Conservation (phyloP, 805 yeast genomes). For the Lipomyces anomalus region DNA sequence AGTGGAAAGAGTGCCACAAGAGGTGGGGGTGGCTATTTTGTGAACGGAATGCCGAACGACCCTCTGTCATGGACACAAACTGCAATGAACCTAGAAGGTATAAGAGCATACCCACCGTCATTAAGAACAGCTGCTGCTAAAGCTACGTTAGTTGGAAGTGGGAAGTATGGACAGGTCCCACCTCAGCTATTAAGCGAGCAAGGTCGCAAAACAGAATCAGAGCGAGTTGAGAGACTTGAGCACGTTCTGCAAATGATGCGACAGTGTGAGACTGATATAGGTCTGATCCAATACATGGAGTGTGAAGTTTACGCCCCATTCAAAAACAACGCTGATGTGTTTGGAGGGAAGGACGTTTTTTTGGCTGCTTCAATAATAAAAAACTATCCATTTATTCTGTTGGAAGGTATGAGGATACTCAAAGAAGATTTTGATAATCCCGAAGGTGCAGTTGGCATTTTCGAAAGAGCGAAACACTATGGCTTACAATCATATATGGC, state of each 20-base stretch:
- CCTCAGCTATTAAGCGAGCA: neutral
- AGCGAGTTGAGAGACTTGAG: constrained; percentile 7
- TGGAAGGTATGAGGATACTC: constrained; percentile 16
- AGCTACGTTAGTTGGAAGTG: neutral
- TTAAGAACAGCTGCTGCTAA: constrained; percentile 3
- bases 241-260: constrained; percentile 9
- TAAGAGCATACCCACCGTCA: constrained; percentile 12
- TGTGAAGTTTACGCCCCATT: constrained; percentile 16
- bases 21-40: neutral
- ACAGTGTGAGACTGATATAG: constrained; percentile 13
- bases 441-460: constrained; percentile 33
- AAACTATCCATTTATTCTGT: constrained; percentile 19
- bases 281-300: constrained; percentile 9
- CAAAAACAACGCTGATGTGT: constrained; percentile 8
- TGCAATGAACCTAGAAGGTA: constrained; percentile 2
- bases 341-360: constrained; percentile 6
- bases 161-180: neutral
- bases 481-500: constrained; percentile 36
- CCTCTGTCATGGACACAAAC: constrained; percentile 15
- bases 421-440: constrained; percentile 12
- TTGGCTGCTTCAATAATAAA: constrained; percentile 9
- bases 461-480: constrained; percentile 34
- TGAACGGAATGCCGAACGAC: constrained; percentile 1
- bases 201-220: constrained; percentile 8
- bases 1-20: neutral